Conservation (phyloP, 805 yeast genomes). For the Kluyveromyces siamensis region DNA sequence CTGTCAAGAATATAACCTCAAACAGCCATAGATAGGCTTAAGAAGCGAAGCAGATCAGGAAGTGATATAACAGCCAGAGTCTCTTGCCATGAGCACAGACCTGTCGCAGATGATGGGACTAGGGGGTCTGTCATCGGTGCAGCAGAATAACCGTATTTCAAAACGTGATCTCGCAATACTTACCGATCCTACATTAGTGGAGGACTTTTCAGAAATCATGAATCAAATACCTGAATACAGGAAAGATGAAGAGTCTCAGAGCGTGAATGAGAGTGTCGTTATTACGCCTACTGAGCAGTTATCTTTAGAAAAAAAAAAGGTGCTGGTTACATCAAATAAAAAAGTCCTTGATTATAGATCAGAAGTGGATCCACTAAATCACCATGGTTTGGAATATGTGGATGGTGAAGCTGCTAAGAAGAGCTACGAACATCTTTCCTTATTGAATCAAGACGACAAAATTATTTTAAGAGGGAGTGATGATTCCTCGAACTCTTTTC, state of each 20-base stretch:
- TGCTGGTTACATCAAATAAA: neutral
- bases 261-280: slow-evolving; percentile 25
- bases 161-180: slow-evolving; percentile 4
- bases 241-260: slow-evolving; percentile 10
- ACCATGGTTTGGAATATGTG: neutral
- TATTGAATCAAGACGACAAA: neutral
- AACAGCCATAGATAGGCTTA: neutral
- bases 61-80: neutral
- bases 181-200: slow-evolving; percentile 24
- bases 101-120: neutral
- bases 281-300: slow-evolving; percentile 11
- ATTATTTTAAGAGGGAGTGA: neutral
- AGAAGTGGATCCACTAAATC: neutral
- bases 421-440: neutral
- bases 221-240: slow-evolving; percentile 9
- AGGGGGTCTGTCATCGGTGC: neutral
- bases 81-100: neutral
- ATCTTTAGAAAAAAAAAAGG: neutral
- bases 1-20: neutral
- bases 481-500: neutral
- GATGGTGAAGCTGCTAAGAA: neutral
- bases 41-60: neutral
- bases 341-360: neutral
- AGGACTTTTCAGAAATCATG: slow-evolving; percentile 21
- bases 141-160: neutral